A percentile compares a stretch with the other conserved stretches of the same genome.
Conservation (phyloP, 208 protist species). For the Crithidia thermophila region DNA sequence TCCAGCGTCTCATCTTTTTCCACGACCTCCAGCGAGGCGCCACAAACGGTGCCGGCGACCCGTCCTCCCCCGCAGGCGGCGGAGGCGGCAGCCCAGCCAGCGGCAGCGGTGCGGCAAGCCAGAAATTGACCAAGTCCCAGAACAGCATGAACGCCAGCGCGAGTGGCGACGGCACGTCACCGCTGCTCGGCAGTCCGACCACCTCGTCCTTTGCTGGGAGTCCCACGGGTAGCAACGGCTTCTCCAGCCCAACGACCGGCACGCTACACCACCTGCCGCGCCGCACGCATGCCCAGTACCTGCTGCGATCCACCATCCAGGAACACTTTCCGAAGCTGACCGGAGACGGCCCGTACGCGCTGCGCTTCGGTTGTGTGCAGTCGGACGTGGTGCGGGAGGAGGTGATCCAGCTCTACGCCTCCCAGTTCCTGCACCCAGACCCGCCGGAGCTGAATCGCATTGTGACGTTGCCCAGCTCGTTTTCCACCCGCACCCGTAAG, state of each 20-base stretch:
- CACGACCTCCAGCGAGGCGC: conserved; percentile 38
- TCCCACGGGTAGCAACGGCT: conserved; percentile 1
- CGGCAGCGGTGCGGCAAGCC: too few species aligned
- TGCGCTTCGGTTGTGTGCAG: conserved; percentile 73
- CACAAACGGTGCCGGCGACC: background rate
- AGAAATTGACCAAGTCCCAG: too few species aligned
- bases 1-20: conserved; percentile 72
- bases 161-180: conserved; percentile 1
- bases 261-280: conserved; percentile 24
- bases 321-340: conserved; percentile 79
- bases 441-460: conserved; percentile 69
- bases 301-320: conserved; percentile 81
- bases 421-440: conserved; percentile 85
- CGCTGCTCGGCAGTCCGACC: conserved; percentile 7
- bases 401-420: conserved; percentile 80
- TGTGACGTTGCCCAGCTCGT: conserved; percentile 65
- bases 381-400: conserved; percentile 58
- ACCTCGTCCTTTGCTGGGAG: conserved; percentile 14
- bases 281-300: conserved; percentile 67
- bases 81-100: background rate
- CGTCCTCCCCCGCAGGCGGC: background rate
- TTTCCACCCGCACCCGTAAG: conserved; percentile 76
- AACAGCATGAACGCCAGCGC: too few species aligned
- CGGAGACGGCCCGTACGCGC: conserved; percentile 60
- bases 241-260: background rate